Evolutionary conservation across 306 rosid genomes (phyloP).

Genomic region (Bauhinia variegata): DNA sequence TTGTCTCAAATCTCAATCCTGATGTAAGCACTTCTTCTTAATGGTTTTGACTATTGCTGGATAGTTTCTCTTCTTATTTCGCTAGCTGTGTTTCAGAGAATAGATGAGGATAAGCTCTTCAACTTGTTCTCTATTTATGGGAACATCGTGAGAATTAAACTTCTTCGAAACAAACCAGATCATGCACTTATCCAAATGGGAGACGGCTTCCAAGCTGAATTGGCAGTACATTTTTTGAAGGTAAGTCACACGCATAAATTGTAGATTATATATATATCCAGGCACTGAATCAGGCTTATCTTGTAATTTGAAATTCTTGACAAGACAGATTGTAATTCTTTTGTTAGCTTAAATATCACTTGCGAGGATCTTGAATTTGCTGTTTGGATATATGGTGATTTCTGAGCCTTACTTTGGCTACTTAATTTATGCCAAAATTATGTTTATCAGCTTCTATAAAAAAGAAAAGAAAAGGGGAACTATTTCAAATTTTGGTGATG

Average conservation of each 20-base stretch:
- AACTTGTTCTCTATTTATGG: constrained; percentile 97
- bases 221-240: constrained; percentile 96
- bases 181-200: constrained; percentile 99
- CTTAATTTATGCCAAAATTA: no score
- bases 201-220: constrained; percentile 97
- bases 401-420: no score
- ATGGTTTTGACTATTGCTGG: constrained; percentile 5
- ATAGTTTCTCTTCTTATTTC: neutral
- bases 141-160: constrained; percentile 91
- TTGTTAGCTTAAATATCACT: no score
- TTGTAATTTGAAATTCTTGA: no score
- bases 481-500: no score
- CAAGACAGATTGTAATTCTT: no score
- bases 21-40: constrained; percentile 63
- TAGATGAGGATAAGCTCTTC: constrained; percentile 96
- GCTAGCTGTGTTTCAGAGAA: constrained; percentile 63
- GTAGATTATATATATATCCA: no score
- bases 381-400: no score
- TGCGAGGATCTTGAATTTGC: no score
- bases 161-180: constrained; percentile 94
- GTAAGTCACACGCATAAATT: constrained; percentile 48
- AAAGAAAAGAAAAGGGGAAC: no score
- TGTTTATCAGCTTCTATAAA: no score
- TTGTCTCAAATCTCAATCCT: constrained; percentile 85
- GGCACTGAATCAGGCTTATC: no score